These are phyloP conservation scores for Beta macrorhiza DNA, from an alignment of 179 eudicot species.

Conservation along the genomic window DNA sequence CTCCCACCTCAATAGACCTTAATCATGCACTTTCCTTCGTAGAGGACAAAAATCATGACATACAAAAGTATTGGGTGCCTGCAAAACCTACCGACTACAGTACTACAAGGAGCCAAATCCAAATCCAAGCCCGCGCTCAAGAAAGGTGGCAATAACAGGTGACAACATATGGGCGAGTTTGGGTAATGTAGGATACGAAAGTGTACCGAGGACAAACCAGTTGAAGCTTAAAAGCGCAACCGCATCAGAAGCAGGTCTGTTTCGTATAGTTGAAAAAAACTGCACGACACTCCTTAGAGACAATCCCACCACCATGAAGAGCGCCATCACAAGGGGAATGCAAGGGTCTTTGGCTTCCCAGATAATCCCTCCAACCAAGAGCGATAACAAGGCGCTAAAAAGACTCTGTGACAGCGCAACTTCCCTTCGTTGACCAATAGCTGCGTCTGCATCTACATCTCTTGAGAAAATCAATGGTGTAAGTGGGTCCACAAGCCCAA, in stretches of 20 bases:
- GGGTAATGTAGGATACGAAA: constrained; percentile 65
- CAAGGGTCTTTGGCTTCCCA: constrained; percentile 77
- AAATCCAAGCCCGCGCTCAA: too few species aligned
- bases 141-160: constrained; percentile 30
- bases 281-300: constrained; percentile 61
- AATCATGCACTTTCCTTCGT: background rate
- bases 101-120: constrained; percentile 11
- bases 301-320: constrained; percentile 66
- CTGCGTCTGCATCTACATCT: constrained; percentile 19
- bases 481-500: constrained; percentile 23
- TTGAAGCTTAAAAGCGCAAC: constrained; percentile 74
- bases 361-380: constrained; percentile 59
- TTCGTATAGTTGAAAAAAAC: constrained; percentile 52
- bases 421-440: constrained; percentile 36
- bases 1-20: background rate
- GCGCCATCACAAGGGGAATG: constrained; percentile 75
- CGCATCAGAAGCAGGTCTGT: constrained; percentile 60
- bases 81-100: too few species aligned
- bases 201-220: constrained; percentile 78
- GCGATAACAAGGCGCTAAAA: constrained; percentile 62
- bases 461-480: constrained; percentile 31
- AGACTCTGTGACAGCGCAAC: constrained; percentile 55
- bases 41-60: background rate
- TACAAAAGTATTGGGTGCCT: background rate
- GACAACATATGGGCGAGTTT: constrained; percentile 36